A percentile compares a stretch with the other conserved stretches of the same genome.
Conservation (phyloP, 306 rosid genomes). For the Geum urbanum region DNA sequence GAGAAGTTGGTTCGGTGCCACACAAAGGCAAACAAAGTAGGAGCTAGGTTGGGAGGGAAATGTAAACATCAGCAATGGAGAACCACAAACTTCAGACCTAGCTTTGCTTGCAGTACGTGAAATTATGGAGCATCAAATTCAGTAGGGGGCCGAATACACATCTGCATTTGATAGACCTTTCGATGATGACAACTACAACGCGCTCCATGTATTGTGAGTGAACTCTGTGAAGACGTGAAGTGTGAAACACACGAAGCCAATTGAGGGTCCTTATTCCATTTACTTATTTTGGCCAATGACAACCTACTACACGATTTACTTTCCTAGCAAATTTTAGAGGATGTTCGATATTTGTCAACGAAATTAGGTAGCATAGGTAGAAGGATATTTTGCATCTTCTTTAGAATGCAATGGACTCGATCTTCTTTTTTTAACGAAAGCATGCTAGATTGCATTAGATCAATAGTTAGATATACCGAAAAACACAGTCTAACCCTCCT, state of each 20-base stretch:
- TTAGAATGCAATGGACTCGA: neutral
- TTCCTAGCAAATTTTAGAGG: neutral
- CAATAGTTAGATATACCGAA: no score
- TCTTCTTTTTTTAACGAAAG: no score
- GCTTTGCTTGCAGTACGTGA: neutral
- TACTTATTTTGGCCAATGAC: neutral
- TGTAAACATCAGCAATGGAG: neutral
- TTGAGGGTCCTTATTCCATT: neutral
- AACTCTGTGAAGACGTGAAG: no score
- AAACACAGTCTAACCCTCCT: no score
- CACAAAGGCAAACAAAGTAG: neutral
- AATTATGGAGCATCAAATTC: neutral
- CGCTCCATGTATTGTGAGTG: no score
- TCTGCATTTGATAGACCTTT: neutral
- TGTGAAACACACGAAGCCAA: neutral
- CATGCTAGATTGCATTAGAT: neutral
- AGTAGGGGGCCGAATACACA: neutral
- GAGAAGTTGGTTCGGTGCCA: neutral
- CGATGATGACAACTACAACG: neutral
- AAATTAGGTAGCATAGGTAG: neutral
- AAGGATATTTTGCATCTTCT: neutral
- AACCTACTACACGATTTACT: neutral
- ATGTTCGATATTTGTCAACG: neutral
- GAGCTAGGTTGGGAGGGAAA: neutral
- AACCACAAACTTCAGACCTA: neutral